Percentiles rank a stretch among this genome's conserved stretches.
phyloP scores from a whole-genome alignment of 768 basidiomycete species.

The Suillus placidus region DNA sequence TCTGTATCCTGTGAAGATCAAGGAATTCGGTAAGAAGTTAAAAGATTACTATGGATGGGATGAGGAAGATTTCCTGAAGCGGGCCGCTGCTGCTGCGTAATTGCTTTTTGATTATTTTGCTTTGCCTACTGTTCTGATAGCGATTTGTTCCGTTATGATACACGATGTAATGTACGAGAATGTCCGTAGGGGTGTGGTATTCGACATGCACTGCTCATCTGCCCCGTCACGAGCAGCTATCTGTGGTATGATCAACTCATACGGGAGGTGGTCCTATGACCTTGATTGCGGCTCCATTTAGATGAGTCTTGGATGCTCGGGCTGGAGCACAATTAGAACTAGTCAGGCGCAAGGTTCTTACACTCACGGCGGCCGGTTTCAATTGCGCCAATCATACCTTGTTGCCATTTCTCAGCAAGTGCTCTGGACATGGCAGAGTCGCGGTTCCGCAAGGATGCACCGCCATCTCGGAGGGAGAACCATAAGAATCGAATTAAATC shows the following conservation, averaged over 20 bases:
- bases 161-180: not conserved
- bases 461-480: constrained; percentile 34
- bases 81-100: constrained; percentile 15
- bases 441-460: constrained; percentile 21
- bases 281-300: not conserved
- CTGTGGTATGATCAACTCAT: not conserved
- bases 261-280: not conserved
- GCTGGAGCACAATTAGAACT: constrained; percentile 14
- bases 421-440: constrained; percentile 21
- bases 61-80: constrained; percentile 42
- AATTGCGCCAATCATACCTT: constrained; percentile 18
- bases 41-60: constrained; percentile 71
- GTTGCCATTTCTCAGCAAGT: constrained; percentile 23
- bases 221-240: not conserved
- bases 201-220: not conserved
- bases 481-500: constrained; percentile 30
- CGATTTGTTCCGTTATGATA: not conserved
- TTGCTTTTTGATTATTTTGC: not conserved
- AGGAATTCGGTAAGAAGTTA: constrained; percentile 57
- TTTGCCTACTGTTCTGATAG: not conserved
- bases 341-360: not conserved
- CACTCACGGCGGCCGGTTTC: constrained; percentile 27
- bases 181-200: not conserved
- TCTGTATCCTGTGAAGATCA: constrained; percentile 51
- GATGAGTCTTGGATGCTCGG: constrained; percentile 6